Evolutionary conservation across 164 flowering plant species (phyloP), one percentile per base, ranked within the genome.

Genomic region (Aristolochia fimbriata): DNA sequence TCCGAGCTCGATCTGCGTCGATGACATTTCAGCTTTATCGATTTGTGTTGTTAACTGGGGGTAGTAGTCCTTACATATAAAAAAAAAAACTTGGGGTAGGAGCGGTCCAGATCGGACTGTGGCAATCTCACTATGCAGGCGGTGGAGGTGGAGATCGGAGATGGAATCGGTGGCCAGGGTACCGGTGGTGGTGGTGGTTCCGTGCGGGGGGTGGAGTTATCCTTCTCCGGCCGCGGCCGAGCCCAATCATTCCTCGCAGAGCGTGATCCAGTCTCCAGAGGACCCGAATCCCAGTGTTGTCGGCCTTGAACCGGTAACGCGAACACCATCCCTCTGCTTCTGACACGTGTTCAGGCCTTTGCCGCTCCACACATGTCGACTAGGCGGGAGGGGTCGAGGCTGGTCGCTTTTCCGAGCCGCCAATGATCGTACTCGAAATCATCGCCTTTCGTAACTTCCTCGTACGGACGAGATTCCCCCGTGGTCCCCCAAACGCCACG

Each of bases 191-290:
- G 12, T 37, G 43, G 43, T 37, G 43, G 43, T 37, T 7, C 30
- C 30, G 3, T 27, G 5, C 43, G 43, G 1, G 11, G 4, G 10
- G 43, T 3, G 43, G 43, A 37, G 43, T 37, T 37, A 37, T 37
- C 43, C 43, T 37, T 7, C 43, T 37, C 43, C 43, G 43, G 43
- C 30, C 9, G 56, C 15, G 56, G 30, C 15, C 15, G 25, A 13
- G 52, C 59, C 74, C 73, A 71, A 77, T 71, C 75, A 78, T 76
- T 78, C 84, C 76, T 55, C 20, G 73, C 66, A 72, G 74, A 74
- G 63, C 37, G 55, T 33, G 59, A 73, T 73, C 75, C 76, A 70
- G 62, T 58, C 23, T 71, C 60, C 76, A 65, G 73, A 74, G 46
- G 45, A 57, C 69, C 47, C 72, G 63, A 72, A 72, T 72, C 80